These are phyloP conservation scores for Chrysosporium queenslandicum DNA, from an alignment of 2,329 filamentous ascomycete species.

Conservation along the genomic window DNA sequence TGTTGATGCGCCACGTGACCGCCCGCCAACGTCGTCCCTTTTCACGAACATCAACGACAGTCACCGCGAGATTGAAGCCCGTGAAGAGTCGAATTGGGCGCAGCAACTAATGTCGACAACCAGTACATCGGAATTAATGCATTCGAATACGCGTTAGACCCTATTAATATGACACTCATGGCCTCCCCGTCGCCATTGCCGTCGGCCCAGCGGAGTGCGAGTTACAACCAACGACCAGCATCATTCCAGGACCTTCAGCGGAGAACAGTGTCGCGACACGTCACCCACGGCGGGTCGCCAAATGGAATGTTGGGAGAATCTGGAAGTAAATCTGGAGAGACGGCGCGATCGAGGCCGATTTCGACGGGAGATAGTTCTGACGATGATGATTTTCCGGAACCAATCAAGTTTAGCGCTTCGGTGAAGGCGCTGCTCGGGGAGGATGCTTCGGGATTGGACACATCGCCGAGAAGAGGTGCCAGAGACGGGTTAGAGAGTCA, in stretches of 20 bases:
- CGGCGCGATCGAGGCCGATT: conserved; percentile 17
- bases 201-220: conserved; percentile 28
- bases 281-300: conserved; percentile 26
- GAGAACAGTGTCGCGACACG: conserved; percentile 28
- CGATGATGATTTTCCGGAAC: conserved; percentile 84
- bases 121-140: conserved; percentile 12
- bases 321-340: not conserved
- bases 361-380: conserved; percentile 64
- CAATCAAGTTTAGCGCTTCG: conserved; percentile 86
- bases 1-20: conserved; percentile 17
- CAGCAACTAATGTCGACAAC: conserved; percentile 8
- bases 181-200: conserved; percentile 32
- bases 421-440: conserved; percentile 70
- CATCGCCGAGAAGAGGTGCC: conserved; percentile 38
- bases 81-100: not conserved
- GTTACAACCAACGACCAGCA: conserved; percentile 25
- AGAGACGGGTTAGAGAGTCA: conserved; percentile 15
- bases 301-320: conserved; percentile 16
- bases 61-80: not conserved
- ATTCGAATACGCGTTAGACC: conserved; percentile 13
- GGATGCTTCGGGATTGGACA: conserved; percentile 45
- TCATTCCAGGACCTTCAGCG: conserved; percentile 31
- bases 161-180: conserved; percentile 22
- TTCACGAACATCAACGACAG: not conserved
- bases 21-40: not conserved